Base-by-base conservation (phyloP, 192 early-diverging fungal genomes). In the Cetraspora pellucida region DNA sequence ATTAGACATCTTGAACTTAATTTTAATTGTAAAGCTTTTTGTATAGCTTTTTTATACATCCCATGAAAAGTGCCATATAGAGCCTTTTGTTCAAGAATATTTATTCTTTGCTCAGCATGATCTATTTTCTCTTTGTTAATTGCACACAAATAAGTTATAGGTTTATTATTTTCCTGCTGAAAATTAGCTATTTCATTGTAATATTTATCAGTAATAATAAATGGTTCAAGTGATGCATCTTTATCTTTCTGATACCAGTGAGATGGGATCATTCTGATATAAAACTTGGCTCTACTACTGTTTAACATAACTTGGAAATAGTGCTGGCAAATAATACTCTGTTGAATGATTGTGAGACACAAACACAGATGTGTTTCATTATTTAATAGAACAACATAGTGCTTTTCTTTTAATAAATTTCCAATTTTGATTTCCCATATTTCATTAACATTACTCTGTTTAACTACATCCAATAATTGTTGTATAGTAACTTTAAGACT, bases 221-320 rank as follows among this genome's bases (percentile, higher is more conserved):
- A 59, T 59, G 21, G 9, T 8, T 65, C 14, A 6, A 17, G 14
- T n/a, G 37, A 65, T 0, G 3, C 43, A 2, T 65, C n/a, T 25
- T 59, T 59, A 27, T 28, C 23, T 59, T 59, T 11, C 11, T 59
- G 9, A 2, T 59, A 59, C 57, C 9, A 59, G 21, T 10, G 9
- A 59, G 57, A 27, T 59, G n/a, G 17, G 19, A 66, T 66, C 19
- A 66, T 3, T 37, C 30, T 44, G 9, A 66, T 43, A 25, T 66
- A 1, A 66, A 66, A 66, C 6, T 66, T 43, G 3, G 43, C 9
- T n/a, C 37, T 28, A 6, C 16, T 0, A 30, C 1, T 66, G 1
- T 31, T 44, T 16, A 66, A 37, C 43, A 66, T 66, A 19, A 66
- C 30, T 14, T 66, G 8, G 31, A 66, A 37, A 66, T 44, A 66